Conservation (phyloP, 1,284 basidiomycete species). For the Kwoniella shivajii region DNA sequence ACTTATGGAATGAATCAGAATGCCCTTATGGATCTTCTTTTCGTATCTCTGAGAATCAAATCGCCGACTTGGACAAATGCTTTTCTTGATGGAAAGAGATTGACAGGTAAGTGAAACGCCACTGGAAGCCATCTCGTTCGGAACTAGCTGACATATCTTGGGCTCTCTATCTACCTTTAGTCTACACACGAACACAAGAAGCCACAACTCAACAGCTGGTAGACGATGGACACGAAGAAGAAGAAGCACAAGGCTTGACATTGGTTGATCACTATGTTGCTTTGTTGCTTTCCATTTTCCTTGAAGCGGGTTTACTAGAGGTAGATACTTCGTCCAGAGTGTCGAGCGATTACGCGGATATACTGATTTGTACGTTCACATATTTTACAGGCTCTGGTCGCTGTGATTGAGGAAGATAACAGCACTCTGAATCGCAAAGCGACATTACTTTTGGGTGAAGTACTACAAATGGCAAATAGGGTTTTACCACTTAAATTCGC, state of each 20-base stretch:
- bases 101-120: slow-evolving; percentile 67
- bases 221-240: slow-evolving; percentile 41
- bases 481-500: slow-evolving; percentile 83
- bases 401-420: slow-evolving; percentile 72
- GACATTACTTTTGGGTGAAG: slow-evolving; percentile 86
- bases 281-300: slow-evolving; percentile 81
- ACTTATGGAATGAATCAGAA: slow-evolving; percentile 61
- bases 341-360: background rate
- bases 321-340: slow-evolving; percentile 56
- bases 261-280: slow-evolving; percentile 92
- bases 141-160: background rate
- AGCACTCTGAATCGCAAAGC: slow-evolving; percentile 79
- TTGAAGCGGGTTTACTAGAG: slow-evolving; percentile 83
- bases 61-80: slow-evolving; percentile 86
- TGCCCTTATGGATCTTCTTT: slow-evolving; percentile 89
- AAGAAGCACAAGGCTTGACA: slow-evolving; percentile 67
- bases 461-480: slow-evolving; percentile 83
- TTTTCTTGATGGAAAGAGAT: slow-evolving; percentile 79
- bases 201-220: slow-evolving; percentile 38
- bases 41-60: slow-evolving; percentile 88
- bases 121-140: background rate
- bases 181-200: slow-evolving; percentile 47
- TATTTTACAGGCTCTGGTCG: slow-evolving; percentile 81
- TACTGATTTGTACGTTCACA: background rate
- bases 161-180: slow-evolving; percentile 14